These are phyloP conservation scores for Carex kokanica DNA, from an alignment of 176 grass and related monocot species.

Conservation along the genomic window DNA sequence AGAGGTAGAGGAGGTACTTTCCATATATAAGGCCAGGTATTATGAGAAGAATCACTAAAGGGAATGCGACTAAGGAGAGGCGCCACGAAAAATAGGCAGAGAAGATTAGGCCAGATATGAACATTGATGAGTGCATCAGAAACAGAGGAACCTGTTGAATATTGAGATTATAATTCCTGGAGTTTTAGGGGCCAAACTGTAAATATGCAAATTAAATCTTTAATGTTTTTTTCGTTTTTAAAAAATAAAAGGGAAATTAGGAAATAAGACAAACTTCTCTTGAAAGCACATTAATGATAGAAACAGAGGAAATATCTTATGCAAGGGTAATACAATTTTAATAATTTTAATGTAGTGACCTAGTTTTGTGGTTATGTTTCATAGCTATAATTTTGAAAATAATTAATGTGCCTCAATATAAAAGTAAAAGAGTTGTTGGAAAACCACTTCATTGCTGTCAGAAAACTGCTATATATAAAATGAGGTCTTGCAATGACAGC, in stretches of 20 bases:
- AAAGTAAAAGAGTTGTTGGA: not conserved
- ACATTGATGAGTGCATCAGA: constrained; percentile 85
- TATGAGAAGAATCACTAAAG: constrained; percentile 74
- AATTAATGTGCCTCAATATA: not conserved
- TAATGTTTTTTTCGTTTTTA: not conserved
- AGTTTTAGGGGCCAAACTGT: not conserved
- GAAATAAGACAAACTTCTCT: not conserved
- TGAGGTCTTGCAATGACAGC: not conserved
- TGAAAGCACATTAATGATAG: not conserved
- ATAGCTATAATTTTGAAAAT: not conserved
- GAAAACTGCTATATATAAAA: not conserved
- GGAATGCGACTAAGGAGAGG: constrained; percentile 84
- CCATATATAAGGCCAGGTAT: constrained; percentile 94
- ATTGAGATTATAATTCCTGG: not conserved
- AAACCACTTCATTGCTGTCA: not conserved
- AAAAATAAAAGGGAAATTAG: not conserved
- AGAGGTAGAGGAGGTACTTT: constrained; percentile 88
- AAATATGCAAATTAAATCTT: not conserved
- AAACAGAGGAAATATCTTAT: not conserved
- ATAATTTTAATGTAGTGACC: not conserved
- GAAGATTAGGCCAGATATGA: constrained; percentile 77
- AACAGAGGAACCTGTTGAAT: constrained; percentile 81
- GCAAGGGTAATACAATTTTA: not conserved
- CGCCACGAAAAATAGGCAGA: constrained; percentile 94
- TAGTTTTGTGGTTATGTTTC: not conserved